Percentiles rank a stretch among this genome's conserved stretches.
Evolutionary conservation across 495 filamentous ascomycete genomes (phyloP).

Genomic region (Clohesyomyces aquaticus): DNA sequence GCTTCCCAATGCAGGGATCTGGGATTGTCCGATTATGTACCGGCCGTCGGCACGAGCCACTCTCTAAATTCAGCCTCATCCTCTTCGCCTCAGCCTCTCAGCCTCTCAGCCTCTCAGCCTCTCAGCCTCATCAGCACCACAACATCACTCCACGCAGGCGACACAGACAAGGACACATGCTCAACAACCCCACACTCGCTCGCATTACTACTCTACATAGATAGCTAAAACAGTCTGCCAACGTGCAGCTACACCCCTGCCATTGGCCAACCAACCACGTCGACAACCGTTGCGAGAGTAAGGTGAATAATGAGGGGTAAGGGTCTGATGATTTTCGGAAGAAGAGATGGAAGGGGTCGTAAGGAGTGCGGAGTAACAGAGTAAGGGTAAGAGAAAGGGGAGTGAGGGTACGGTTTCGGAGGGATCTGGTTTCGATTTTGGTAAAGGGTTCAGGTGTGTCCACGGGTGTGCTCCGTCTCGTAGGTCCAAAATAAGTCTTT

Average conservation of each 20-base stretch:
- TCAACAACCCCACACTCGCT: conserved; percentile 10
- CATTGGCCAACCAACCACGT: neutral
- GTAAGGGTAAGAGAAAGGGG: neutral
- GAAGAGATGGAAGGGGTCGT: neutral
- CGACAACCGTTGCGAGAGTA: conserved; percentile 1
- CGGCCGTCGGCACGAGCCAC: neutral
- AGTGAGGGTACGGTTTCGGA: neutral
- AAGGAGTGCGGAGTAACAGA: neutral
- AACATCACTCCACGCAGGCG: neutral
- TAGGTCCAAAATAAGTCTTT: conserved; percentile 3
- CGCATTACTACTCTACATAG: conserved; percentile 35
- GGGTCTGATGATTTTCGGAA: conserved; percentile 8
- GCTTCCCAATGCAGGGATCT: no score
- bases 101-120: no score
- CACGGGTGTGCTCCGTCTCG: neutral
- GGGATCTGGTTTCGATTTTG: neutral
- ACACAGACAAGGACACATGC: neutral
- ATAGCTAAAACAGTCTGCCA: conserved; percentile 20
- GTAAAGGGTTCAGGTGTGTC: neutral
- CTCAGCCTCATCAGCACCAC: no score
- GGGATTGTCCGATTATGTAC: no score
- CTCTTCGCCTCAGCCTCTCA: no score
- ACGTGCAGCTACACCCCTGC: conserved; percentile 25
- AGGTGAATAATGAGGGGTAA: neutral
- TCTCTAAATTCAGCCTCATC: neutral